Percentiles rank a stretch among this genome's conserved stretches.
These are phyloP conservation scores for Scheffersomyces amazonensis DNA, from an alignment of 805 yeast genomes.

Conservation along the genomic window DNA sequence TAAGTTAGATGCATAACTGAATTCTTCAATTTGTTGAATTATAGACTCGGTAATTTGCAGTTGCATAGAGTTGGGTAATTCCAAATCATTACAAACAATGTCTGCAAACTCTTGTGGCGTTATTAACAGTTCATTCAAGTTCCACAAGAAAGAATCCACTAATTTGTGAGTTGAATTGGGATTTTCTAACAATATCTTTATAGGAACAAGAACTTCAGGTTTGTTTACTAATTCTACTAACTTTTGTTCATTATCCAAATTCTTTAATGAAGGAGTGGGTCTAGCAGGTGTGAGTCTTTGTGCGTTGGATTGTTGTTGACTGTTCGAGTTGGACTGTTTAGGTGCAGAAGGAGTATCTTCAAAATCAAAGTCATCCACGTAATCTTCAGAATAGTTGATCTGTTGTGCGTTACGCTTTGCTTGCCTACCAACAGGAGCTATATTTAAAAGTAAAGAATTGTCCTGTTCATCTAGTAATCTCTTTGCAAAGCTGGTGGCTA, in stretches of 20 bases:
- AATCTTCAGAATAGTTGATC: slow-evolving; percentile 73
- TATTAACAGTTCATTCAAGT: slow-evolving; percentile 57
- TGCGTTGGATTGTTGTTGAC: slow-evolving; percentile 10
- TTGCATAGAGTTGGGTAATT: slow-evolving; percentile 66
- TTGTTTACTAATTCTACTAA: slow-evolving; percentile 24
- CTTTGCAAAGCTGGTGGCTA: slow-evolving; percentile 69
- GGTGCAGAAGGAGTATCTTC: slow-evolving; percentile 26
- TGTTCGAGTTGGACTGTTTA: slow-evolving; percentile 6
- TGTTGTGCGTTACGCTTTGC: slow-evolving; percentile 70
- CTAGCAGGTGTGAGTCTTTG: slow-evolving; percentile 25
- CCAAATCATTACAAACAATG: slow-evolving; percentile 79
- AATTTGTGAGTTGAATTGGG: slow-evolving; percentile 47
- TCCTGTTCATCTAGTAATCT: slow-evolving; percentile 66
- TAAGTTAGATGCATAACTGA: slow-evolving; percentile 57
- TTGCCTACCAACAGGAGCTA: slow-evolving; percentile 73
- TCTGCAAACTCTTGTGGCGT: slow-evolving; percentile 76
- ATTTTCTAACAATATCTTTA: slow-evolving; percentile 59
- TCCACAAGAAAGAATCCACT: slow-evolving; percentile 74
- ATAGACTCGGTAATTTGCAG: slow-evolving; percentile 66
- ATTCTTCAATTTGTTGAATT: slow-evolving; percentile 77
- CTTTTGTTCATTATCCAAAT: slow-evolving; percentile 19
- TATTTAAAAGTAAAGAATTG: slow-evolving; percentile 63
- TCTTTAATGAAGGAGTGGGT: slow-evolving; percentile 19
- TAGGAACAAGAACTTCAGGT: slow-evolving; percentile 57
- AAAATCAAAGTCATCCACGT: slow-evolving; percentile 50